Evolutionary conservation across 345 rosid genomes (phyloP).

Genomic region (Citrus mangshanensis): DNA sequence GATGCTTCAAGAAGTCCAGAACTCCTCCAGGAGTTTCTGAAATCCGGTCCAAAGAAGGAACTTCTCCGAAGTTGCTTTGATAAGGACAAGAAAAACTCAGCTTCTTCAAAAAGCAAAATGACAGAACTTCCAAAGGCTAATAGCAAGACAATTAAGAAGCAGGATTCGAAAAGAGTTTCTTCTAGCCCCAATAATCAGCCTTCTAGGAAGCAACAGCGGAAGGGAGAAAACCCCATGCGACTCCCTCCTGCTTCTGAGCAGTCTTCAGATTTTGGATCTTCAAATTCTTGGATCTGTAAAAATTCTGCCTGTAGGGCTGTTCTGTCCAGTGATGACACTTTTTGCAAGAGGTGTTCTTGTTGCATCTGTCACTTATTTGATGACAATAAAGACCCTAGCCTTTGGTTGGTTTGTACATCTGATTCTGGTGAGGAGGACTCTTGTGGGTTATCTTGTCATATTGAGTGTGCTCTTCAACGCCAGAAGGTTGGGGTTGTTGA

Average conservation of each 20-base stretch:
- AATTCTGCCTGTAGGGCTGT: slow-evolving; percentile 66
- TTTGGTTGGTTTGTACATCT: slow-evolving; percentile 70
- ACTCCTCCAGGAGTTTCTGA: slow-evolving; percentile 56
- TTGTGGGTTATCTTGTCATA: slow-evolving; percentile 90
- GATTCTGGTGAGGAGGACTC: slow-evolving; percentile 58
- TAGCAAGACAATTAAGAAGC: slow-evolving; percentile 62
- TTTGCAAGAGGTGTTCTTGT: slow-evolving; percentile 97
- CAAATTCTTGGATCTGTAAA: slow-evolving; percentile 66
- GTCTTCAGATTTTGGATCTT: slow-evolving; percentile 41
- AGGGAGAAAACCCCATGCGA: slow-evolving; percentile 61
- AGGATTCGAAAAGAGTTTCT: slow-evolving; percentile 47
- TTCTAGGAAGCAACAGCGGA: slow-evolving; percentile 60
- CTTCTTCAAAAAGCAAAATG: slow-evolving; percentile 63
- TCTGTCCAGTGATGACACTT: slow-evolving; percentile 60
- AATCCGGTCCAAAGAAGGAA: slow-evolving; percentile 52
- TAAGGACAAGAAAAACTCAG: slow-evolving; percentile 50
- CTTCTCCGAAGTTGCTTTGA: slow-evolving; percentile 44
- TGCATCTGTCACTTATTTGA: slow-evolving; percentile 89
- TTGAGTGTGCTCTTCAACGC: slow-evolving; percentile 84
- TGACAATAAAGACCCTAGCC: slow-evolving; percentile 85
- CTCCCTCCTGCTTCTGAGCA: slow-evolving; percentile 38
- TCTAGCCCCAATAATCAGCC: slow-evolving; percentile 35
- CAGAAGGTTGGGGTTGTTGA: slow-evolving; percentile 83
- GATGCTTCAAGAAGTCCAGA: slow-evolving; percentile 63
- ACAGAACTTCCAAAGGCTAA: slow-evolving; percentile 43